Conservation (phyloP, 2,329 filamentous ascomycete genomes). For the Calonectria hongkongensis region DNA sequence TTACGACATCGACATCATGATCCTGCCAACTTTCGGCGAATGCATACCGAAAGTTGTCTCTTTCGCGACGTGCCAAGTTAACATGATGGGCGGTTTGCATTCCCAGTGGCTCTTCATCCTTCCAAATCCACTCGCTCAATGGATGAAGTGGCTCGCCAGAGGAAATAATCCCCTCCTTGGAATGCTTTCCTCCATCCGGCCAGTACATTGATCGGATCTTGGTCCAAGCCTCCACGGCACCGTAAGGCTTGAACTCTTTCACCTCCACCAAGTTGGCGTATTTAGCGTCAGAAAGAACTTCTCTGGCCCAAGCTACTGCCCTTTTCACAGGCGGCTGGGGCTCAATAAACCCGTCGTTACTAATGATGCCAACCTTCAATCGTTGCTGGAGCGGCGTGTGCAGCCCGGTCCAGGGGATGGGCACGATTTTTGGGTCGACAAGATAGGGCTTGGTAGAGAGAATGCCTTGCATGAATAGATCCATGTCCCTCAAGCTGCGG, state of each 20-base stretch:
- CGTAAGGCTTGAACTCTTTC: constrained; percentile 60
- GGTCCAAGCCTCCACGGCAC: constrained; percentile 53
- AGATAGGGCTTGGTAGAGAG: constrained; percentile 48
- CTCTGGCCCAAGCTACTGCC: constrained; percentile 60
- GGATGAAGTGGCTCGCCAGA: constrained; percentile 66
- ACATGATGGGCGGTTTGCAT: constrained; percentile 48
- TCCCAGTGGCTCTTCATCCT: constrained; percentile 52
- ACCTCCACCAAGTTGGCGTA: constrained; percentile 53
- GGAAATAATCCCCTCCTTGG: constrained; percentile 55
- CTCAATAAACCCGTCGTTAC: constrained; percentile 60
- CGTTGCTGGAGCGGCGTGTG: constrained; percentile 32
- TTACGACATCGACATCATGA: constrained; percentile 62
- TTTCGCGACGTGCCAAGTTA: constrained; percentile 38
- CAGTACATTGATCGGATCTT: constrained; percentile 66
- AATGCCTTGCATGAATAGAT: constrained; percentile 45
- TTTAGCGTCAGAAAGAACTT: constrained; percentile 44
- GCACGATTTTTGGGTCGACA: constrained; percentile 55
- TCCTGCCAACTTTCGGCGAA: constrained; percentile 60
- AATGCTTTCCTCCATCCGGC: constrained; percentile 64
- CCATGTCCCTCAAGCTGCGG: constrained; percentile 50
- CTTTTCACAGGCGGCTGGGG: constrained; percentile 63
- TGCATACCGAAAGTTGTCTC: constrained; percentile 57
- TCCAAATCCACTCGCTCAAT: constrained; percentile 64
- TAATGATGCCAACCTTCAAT: constrained; percentile 66
- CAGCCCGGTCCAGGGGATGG: constrained; percentile 57